Base-by-base conservation (phyloP, 352 stramenopile genomes). In the Peronospora destructor region DNA sequence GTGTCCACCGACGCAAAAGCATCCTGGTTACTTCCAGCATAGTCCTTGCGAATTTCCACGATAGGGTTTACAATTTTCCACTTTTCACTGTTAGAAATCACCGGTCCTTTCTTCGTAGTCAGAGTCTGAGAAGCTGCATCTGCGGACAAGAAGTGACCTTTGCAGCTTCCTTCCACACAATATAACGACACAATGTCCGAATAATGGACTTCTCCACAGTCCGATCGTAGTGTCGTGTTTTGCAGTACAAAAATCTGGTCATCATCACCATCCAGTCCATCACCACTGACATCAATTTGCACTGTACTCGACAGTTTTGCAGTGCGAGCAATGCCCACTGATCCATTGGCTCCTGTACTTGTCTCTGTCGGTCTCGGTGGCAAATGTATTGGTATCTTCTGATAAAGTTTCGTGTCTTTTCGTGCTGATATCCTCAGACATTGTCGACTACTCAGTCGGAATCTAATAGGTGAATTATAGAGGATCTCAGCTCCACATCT, bases 161-260 rank as follows among this genome's bases (percentile, higher is more conserved):
- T 81, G 6, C 76, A 84, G 16, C 73, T 79, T 11, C 83, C 75
- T 28, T 64, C 67, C 2, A 85, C 64, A 19, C 83, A 90, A 28
- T 91, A 90, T 4, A 94, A 52, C 14, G 83, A 82, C 12, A 91
- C 79, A 8, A 82, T 56, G 30, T 94, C 78, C 6, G 74, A 83
- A 41, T 76, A 94, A 36, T 79, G 80, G 12, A 91, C 76, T 36
- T 80, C 71, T 6, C 66, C 76, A 44, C 70, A 78, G 52, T 91
- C 80, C 5, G 68, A 67, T 10, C 76, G 76, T 49, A 89, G 67
- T 29, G 71, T 82, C 2, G 68, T 78, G 42, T 91, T 91, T 21
- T 89, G 53, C 13, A 91, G 46, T 41, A 84, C 74, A 58, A 94
- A 94, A 6, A 89, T 67, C 37, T 94, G 80, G 37, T 86, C 73